phyloP scores from a whole-genome alignment of 2,329 filamentous ascomycete species.

The Fusarium sp. region DNA sequence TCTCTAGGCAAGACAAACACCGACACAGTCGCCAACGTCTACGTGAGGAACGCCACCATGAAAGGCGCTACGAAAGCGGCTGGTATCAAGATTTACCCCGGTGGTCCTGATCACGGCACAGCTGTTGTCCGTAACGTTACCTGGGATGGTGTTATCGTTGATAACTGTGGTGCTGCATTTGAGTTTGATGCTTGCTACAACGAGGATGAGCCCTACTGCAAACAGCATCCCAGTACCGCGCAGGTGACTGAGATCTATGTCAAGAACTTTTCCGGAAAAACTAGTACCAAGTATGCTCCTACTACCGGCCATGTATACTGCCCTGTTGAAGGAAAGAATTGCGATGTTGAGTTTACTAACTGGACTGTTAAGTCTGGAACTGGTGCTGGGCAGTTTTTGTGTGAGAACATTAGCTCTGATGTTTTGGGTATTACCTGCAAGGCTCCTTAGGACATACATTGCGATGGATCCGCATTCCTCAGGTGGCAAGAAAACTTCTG shows the following conservation, averaged over 20 bases:
- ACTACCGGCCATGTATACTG: neutral
- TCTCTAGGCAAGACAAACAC: neutral
- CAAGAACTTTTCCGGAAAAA: neutral
- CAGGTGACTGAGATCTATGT: neutral
- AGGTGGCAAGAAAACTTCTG: fast-evolving
- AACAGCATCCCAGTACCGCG: neutral
- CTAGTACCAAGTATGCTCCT: neutral
- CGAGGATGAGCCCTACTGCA: neutral
- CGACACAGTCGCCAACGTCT: neutral
- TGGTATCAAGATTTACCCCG: neutral
- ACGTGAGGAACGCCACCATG: neutral
- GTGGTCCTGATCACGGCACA: neutral
- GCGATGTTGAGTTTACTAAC: neutral
- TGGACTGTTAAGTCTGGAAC: neutral
- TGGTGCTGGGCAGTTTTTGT: neutral
- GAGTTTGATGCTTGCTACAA: neutral
- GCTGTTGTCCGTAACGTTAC: neutral
- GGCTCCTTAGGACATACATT: neutral
- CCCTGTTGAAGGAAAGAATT: neutral
- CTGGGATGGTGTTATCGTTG: neutral
- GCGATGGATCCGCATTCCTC: neutral
- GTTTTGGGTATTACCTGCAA: neutral
- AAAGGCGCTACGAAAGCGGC: neutral
- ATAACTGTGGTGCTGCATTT: neutral
- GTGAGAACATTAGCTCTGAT: neutral